Percentiles rank a stretch among this genome's conserved stretches.
Conservation (phyloP, 2,329 filamentous ascomycete genomes). For the Penicillium digitatum region DNA sequence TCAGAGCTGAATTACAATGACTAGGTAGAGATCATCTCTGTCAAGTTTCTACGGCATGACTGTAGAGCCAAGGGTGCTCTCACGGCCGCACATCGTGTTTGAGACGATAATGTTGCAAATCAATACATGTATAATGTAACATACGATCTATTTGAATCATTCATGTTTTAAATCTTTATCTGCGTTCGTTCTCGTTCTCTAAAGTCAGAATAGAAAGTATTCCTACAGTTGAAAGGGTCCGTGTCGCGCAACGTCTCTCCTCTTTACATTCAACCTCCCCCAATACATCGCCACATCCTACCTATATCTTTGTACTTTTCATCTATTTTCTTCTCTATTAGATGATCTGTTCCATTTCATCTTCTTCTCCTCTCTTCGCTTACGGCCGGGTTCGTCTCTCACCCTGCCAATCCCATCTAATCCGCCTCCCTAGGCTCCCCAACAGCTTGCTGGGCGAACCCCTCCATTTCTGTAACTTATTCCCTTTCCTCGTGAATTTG, state of each 20-base stretch:
- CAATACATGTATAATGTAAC: background rate
- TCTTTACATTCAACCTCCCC: background rate
- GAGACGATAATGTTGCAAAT: too few species aligned
- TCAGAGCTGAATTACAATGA: background rate
- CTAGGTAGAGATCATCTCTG: background rate
- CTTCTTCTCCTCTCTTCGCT: background rate
- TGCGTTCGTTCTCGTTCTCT: background rate
- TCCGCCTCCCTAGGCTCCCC: conserved; percentile 8
- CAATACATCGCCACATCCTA: background rate
- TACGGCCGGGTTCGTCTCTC: background rate
- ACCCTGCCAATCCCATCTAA: background rate
- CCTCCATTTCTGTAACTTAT: background rate
- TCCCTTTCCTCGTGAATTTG: background rate
- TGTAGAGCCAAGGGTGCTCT: too few species aligned
- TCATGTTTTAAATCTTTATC: background rate
- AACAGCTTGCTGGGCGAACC: conserved; percentile 19
- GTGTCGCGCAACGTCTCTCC: background rate
- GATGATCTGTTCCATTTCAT: background rate
- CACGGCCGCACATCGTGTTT: too few species aligned
- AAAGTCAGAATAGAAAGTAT: background rate
- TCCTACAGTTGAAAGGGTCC: background rate
- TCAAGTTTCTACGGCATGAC: background rate
- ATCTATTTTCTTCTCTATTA: background rate
- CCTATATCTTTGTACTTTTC: background rate
- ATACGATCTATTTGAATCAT: background rate